Base-by-base conservation (phyloP, 2,329 filamentous ascomycete species). In the Colletotrichum sidae region DNA sequence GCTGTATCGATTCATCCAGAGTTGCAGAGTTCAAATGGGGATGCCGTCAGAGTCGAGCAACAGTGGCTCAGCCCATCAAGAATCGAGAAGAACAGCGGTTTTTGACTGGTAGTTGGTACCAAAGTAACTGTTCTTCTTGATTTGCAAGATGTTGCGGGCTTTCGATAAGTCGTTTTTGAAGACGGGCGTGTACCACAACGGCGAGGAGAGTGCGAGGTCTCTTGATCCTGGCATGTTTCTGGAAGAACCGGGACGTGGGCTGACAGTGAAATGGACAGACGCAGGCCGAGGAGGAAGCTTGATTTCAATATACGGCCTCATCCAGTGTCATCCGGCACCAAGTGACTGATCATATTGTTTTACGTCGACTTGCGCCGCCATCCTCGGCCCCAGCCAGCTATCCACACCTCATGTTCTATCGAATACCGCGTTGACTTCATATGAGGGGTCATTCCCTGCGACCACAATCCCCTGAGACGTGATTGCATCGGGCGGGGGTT, bases 401-500 rank as follows among this genome's bases (percentile, higher is more conserved):
- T 41, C n/a, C 57, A 47, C 45, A 61, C 62, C 57, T 41, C 57
- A 51, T 61, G 61, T 57, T 61, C 51, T 61, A 65, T 10, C 4
- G 44, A 46, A 35, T 49, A 61, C 45, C 57, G 57, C 39, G 61
- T n/a, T 37, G 46, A n/a, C 56, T 17, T 17, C 15, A 17, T 17
- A 2, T 17, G 15, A 17, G 15, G 15, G 15, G 15, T 2, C 2
- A 17, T 17, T 17, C 15, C 62, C 62, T 38, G 44, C 56, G 45
- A 12, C 50, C 17, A 17, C 11, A n/a, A 57, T 33, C 42, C 17
- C 9, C 12, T 17, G 15, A 17, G 15, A 17, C 15, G 15, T 17
- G 15, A 17, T 17, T 17, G 15, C 15, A 17, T 17, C 15, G 15
- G 15, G 15, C 15, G 15, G 15, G 15, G 15, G 15, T 17, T 17